Evolutionary conservation across 352 stramenopile genomes (phyloP).

Genomic region (Phytophthora pseudosyringae): DNA sequence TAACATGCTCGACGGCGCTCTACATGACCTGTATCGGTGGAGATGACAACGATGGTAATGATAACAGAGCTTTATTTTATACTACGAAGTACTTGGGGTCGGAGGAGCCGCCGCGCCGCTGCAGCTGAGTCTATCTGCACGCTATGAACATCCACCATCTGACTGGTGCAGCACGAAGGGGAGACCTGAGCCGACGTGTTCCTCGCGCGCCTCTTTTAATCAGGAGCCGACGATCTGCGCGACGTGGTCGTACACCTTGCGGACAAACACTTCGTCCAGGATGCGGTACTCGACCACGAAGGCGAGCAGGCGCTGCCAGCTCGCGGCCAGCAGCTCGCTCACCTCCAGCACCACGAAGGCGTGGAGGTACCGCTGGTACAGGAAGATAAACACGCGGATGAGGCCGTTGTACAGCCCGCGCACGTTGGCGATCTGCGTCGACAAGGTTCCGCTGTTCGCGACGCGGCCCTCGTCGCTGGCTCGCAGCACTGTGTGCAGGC

Average conservation of each 20-base stretch:
- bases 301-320: slow-evolving; percentile 66
- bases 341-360: slow-evolving; percentile 69
- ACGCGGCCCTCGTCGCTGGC: slow-evolving; percentile 7
- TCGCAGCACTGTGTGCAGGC: slow-evolving; percentile 40
- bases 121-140: slow-evolving; percentile 10
- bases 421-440: slow-evolving; percentile 41
- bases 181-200: background rate
- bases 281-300: slow-evolving; percentile 71
- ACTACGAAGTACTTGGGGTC: slow-evolving; percentile 6
- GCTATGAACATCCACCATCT: background rate
- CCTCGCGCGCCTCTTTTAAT: slow-evolving; percentile 5
- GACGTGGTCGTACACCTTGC: slow-evolving; percentile 63
- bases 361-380: slow-evolving; percentile 61
- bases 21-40: background rate
- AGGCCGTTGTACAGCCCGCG: slow-evolving; percentile 65
- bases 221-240: slow-evolving; percentile 45
- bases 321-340: slow-evolving; percentile 54
- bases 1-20: too few species aligned
- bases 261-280: slow-evolving; percentile 62
- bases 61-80: slow-evolving; percentile 38
- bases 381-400: slow-evolving; percentile 72
- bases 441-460: slow-evolving; percentile 1
- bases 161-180: slow-evolving; percentile 7
- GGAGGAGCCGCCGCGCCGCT: slow-evolving; percentile 6
- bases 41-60: slow-evolving; percentile 9